Base-by-base conservation (phyloP, 768 basidiomycete genomes). In the Paxillus rubicundulus region DNA sequence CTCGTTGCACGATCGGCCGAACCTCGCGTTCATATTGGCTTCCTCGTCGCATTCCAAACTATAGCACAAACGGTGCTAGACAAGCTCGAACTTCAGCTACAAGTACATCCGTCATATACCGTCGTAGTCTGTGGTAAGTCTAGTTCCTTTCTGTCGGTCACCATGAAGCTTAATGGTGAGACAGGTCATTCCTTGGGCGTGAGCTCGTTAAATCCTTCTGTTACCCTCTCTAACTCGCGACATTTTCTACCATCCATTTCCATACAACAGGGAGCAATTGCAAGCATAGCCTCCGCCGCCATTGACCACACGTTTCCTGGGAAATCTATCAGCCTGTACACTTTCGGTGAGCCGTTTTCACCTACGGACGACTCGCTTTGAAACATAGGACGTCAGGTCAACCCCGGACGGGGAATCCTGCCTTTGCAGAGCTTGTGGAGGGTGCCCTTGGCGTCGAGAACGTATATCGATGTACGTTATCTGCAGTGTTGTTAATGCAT, bases 401-500 rank as follows among this genome's bases (percentile, higher is more conserved):
- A 62, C 80, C 80, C 13, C 68, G 80, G 24, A 73, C 72, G 9
- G 80, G 79, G 10, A 68, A 81, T 47, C 52, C 53, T 0, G 61
- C 60, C 2, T 81, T 74, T 54, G 73, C 75, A 5, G 60, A 71
- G 3, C 62, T 75, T 5, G 71, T 77, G 4, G 78, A 80, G 52
- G 54, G 55, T 9, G 49, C 54, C 8, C 50, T 80, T 13, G 77
- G 77, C 2, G 48, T 52, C 7, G 45, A 58, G 2, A 74, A 74
- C 53, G 70, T 76, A 47, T 78, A 70, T 57, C 70, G 80, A 62
- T 72, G 77, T 76, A 45, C 41, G 65, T 50, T 16, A 14, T 38
- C 4, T 4, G 27, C 17, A 10, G 39, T 34, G 17, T 13, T 17
- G 18, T 8, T 33, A 37, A 48, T 30, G 6, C 45, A 41, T 44